Conservation (phyloP, 2,329 filamentous ascomycete genomes). For the Exophiala sp. region DNA sequence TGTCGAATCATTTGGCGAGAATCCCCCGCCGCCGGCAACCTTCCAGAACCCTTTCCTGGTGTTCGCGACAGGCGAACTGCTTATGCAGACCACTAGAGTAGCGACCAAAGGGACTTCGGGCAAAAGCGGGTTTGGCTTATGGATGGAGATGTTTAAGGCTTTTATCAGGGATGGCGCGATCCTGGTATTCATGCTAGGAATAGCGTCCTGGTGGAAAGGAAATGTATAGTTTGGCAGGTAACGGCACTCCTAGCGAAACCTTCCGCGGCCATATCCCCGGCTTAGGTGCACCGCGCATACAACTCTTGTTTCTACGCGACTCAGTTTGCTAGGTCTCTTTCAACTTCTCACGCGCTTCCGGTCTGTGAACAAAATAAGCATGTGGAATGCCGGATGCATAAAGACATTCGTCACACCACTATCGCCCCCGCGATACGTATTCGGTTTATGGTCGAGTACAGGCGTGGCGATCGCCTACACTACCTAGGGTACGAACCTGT, state of each 20-base stretch:
- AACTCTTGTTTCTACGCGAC: too few relatives aligned
- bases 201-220: conserved; percentile 38
- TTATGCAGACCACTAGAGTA: conserved; percentile 38
- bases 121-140: conserved; percentile 31
- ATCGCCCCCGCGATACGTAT: too few relatives aligned
- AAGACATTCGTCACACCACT: neutral
- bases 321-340: neutral
- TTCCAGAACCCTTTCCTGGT: conserved; percentile 41
- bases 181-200: conserved; percentile 42
- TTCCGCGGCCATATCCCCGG: neutral
- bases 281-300: too few relatives aligned
- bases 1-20: conserved; percentile 36
- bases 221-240: conserved; percentile 9
- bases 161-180: conserved; percentile 42
- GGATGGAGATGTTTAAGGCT: conserved; percentile 37
- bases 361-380: too few relatives aligned
- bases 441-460: too few relatives aligned
- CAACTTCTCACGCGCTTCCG: too few relatives aligned
- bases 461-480: neutral
- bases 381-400: too few relatives aligned
- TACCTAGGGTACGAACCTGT: neutral
- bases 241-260: neutral
- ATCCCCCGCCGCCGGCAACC: conserved; percentile 41
- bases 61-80: conserved; percentile 44
- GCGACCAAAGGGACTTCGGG: conserved; percentile 30